Percentiles rank a stretch among this genome's conserved stretches.
Conservation (phyloP, 2,329 filamentous ascomycete genomes). For the Sclerotinia nivalis region DNA sequence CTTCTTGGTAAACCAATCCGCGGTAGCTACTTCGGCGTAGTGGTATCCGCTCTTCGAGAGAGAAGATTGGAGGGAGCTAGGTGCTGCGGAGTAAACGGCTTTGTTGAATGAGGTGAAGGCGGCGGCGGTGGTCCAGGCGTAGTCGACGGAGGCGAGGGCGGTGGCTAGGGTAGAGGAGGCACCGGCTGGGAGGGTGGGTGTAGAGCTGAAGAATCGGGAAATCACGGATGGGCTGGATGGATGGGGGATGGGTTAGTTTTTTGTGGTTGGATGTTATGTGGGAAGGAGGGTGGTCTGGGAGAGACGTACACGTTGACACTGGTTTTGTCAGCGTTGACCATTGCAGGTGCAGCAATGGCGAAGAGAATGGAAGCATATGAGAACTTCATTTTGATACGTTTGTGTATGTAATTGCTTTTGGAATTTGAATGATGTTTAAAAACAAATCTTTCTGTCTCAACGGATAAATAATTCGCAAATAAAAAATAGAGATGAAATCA, state of each 20-base stretch:
- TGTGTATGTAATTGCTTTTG: background rate
- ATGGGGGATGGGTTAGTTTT: background rate
- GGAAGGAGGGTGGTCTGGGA: background rate
- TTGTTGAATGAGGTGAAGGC: background rate
- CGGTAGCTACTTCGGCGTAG: slow-evolving; percentile 25
- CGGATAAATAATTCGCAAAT: background rate
- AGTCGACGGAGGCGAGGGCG: background rate
- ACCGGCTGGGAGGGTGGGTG: slow-evolving; percentile 28
- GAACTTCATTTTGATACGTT: slow-evolving; percentile 17
- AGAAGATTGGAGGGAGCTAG: slow-evolving; percentile 24
- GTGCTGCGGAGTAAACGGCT: slow-evolving; percentile 32
- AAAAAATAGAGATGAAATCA: no score
- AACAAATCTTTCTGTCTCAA: background rate
- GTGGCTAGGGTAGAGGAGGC: slow-evolving; percentile 33
- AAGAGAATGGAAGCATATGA: slow-evolving; percentile 13
- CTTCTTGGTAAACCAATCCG: slow-evolving; percentile 34
- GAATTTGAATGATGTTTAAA: background rate
- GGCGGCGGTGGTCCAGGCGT: background rate
- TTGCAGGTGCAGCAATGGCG: background rate
- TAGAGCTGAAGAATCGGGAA: slow-evolving; percentile 29
- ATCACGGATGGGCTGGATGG: slow-evolving; percentile 31
- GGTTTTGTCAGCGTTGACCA: slow-evolving; percentile 7
- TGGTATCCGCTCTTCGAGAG: slow-evolving; percentile 26
- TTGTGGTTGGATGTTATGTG: background rate
- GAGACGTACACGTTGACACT: slow-evolving; percentile 31